Evolutionary conservation across 805 yeast species (phyloP), one percentile per base, ranked within the genome.

Genomic region (Danielozyma ontarioensis): DNA sequence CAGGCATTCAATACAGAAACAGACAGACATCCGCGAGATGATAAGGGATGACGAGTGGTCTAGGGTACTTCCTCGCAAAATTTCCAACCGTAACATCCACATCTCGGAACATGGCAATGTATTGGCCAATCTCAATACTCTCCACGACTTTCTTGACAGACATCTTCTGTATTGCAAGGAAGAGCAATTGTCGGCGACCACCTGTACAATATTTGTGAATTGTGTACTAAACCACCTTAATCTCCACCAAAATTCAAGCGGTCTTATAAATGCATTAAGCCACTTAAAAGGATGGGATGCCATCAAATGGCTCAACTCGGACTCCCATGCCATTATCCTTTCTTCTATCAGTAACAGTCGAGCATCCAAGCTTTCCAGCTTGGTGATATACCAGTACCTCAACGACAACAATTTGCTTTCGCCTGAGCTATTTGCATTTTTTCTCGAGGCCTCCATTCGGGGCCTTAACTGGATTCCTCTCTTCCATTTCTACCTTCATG

Each of bases 141-240:
- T 65, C 15, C 35, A 42, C 19, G 33, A 37, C 1, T 60, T 63
- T 30, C 39, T 58, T 2, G 19, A 23, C 4, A 33, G 37, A 3
- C 64, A 61, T 39, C 31, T 58, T 7, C 28, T 39, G 12, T 58
- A 59, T 36, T 31, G 52, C 12, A 27, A 33, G 15, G 15, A 26
- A 5, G 28, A 32, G 17, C 33, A 39, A 5, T 6, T 19, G 2
- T 37, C 42, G 27, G 50, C 62, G 11, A 39, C 52, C 11, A 48
- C 52, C 7, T 29, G 53, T 13, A 42, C 33, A 3, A 29, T 54
- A 2, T 62, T 66, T 34, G 35, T 65, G 18, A 62, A 63, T 35
- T 62, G 70, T 34, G 17, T 64, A 2, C 42, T 67, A 23, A 54
- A 59, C 38, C 70, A 64, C 41, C 39, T 64, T 15, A 48, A 47